Evolutionary conservation across 768 basidiomycete species (phyloP).

Genomic region (Termitomyces bulborhizus): DNA sequence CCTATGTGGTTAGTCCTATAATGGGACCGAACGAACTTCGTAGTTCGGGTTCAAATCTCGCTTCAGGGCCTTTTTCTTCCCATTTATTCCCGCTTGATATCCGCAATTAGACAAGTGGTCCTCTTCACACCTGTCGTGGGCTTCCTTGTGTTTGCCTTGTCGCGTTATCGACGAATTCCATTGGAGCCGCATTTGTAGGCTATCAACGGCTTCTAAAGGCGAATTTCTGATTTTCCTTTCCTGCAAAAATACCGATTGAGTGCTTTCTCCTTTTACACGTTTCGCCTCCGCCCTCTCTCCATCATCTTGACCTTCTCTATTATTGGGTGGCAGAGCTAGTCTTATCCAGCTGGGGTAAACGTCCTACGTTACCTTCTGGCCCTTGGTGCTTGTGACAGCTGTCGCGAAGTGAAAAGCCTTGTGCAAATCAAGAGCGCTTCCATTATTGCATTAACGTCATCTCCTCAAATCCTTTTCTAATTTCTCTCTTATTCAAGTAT

Average conservation of each 20-base stretch:
- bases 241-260: background rate
- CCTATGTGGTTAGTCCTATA: background rate
- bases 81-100: too few species aligned
- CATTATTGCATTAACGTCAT: background rate
- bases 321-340: too few species aligned
- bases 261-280: background rate
- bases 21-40: background rate
- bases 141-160: background rate
- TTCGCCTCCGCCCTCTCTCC: too few species aligned
- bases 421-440: background rate
- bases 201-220: background rate
- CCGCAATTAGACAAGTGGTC: background rate
- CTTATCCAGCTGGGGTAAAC: too few species aligned
- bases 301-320: too few species aligned
- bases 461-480: too few species aligned
- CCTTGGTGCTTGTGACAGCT: background rate
- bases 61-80: background rate
- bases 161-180: background rate
- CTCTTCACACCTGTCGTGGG: background rate
- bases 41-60: background rate
- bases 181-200: background rate
- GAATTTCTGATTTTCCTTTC: background rate
- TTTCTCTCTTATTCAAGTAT: too few species aligned
- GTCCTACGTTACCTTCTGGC: background rate
- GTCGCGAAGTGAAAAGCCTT: background rate